Evolutionary conservation across 768 basidiomycete genomes (phyloP), one percentile per base, ranked within the genome.

Genomic region (Psilocybe sp.): DNA sequence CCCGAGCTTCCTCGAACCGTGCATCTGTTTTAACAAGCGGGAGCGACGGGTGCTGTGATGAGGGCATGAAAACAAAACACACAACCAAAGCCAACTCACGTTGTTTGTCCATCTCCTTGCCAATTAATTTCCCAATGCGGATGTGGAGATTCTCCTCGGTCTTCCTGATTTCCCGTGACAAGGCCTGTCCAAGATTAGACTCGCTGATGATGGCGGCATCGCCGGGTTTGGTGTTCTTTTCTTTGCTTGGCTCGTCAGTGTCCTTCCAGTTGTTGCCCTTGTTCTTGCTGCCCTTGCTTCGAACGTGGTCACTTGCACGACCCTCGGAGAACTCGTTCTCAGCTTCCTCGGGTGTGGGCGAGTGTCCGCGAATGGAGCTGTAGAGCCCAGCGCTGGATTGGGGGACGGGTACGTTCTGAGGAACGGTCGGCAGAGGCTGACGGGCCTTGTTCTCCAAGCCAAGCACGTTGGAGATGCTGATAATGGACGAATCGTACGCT

Each of bases 101-200:
- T 66, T 93, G 90, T 68, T 87, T 92, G 61, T 93, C 92, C 77
- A 94, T 85, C 67, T 94, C 92, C 70, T 89, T 89, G 34, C 79
- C 78, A 56, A 94, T 84, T 45, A 92, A 69, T 39, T 86, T 81
- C n/a, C 85, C 85, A 51, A 94, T 84, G 41, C 85, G 82, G 35
- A 66, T 82, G 55, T 89, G 85, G 43, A 94, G 66, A 57, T 70
- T 90, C 61, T 90, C 89, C 66, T 94, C 91, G 37, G 87, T 84
- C 74, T 85, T 87, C 64, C 77, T 82, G 56, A 92, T 91, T 68
- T 93, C 91, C 61, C 85, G 82, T 39, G 80, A 74, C 44, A 93
- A 71, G 11, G 79, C 72, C 49, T 80, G 76, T 16, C 79, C 77
- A 38, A 90, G 66, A 41, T 72, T 65, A 10, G 80, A 72, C 32